Evolutionary conservation across 2,329 filamentous ascomycete genomes (phyloP), one percentile per base, ranked within the genome.

Genomic region (Ilyonectria sp.): DNA sequence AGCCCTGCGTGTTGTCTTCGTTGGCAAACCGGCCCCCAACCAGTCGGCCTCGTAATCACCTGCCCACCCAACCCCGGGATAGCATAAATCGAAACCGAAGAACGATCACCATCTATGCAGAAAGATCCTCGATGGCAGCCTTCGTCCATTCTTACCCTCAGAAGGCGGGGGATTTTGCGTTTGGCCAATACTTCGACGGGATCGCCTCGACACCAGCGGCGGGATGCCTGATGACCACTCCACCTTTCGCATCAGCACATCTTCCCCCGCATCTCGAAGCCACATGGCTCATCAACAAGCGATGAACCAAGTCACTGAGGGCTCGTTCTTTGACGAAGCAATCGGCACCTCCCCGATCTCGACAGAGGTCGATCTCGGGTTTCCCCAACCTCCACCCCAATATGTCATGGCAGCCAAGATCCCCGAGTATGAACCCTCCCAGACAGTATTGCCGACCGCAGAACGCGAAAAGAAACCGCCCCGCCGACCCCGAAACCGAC

Each of bases 301-400:
- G 10, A 60, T 68, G 21, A 60, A 53, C 17, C 74, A 76, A 46
- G 47, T 67, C 8, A 54, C 70, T 55, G 69, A 70, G 47, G 63
- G 68, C 31, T 74, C 72, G 4, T 76, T 76, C 31, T 76, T 76
- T 23, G 74, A 76, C n/a, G 72, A 76, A 57, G 74, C 74, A 56
- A 75, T 76, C n/a, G 71, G 63, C 8, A 49, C 67, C 31, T 74
- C 74, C 23, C 23, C 23, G 23, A 23, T 23, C 23, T 23, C 23
- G 23, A 23, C 23, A 23, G 23, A 23, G 23, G 8, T 63, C 72
- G 47, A 50, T 70, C n/a, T 65, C 71, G 7, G 69, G 21, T 58
- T 73, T 53, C 71, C 68, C 59, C 55, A 60, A 46, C 69, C 62
- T 15, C 49, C 67, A 43, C 44, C 19, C 13, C 70, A 71, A 35